A percentile compares a stretch with the other conserved stretches of the same genome.
Conservation (phyloP, 2,329 filamentous ascomycete species). For the Elsinoe perseae region DNA sequence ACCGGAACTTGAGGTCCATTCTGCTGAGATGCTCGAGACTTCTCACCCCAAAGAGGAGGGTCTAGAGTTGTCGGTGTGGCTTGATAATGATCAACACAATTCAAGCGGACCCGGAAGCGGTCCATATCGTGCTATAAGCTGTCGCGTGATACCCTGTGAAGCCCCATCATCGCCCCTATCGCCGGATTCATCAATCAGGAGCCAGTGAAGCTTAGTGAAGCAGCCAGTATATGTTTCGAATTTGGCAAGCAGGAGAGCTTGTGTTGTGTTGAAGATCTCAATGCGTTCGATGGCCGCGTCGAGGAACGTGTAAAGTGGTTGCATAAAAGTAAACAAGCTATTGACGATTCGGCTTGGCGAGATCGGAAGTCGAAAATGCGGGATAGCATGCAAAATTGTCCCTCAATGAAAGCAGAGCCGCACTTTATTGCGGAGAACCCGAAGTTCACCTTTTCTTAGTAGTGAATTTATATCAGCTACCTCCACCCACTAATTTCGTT, state of each 20-base stretch:
- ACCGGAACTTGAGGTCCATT: constrained; percentile 71
- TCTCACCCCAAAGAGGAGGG: constrained; percentile 52
- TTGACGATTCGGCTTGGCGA: not conserved
- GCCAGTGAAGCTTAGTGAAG: not conserved
- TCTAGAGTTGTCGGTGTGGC: constrained; percentile 70
- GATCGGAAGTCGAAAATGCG: not conserved
- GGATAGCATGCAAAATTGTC: not conserved
- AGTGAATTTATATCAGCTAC: not conserved
- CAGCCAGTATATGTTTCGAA: not conserved
- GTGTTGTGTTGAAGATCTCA: too few species aligned
- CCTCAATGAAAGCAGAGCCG: not conserved
- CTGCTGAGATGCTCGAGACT: constrained; percentile 52
- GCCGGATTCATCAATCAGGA: not conserved
- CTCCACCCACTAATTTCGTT: not conserved
- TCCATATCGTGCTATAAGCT: constrained; percentile 18
- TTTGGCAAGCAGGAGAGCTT: too few species aligned
- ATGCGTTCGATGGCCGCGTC: too few species aligned
- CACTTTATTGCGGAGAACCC: not conserved
- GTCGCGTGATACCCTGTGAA: not conserved
- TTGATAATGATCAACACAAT: constrained; percentile 95
- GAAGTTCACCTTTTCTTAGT: not conserved
- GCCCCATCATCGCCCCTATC: not conserved
- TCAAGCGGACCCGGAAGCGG: constrained; percentile 76
- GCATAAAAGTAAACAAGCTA: constrained; percentile 6
- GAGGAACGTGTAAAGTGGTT: constrained; percentile 3